phyloP scores from a whole-genome alignment of 2,329 filamentous ascomycete species.

The Eurotiales sp. region DNA sequence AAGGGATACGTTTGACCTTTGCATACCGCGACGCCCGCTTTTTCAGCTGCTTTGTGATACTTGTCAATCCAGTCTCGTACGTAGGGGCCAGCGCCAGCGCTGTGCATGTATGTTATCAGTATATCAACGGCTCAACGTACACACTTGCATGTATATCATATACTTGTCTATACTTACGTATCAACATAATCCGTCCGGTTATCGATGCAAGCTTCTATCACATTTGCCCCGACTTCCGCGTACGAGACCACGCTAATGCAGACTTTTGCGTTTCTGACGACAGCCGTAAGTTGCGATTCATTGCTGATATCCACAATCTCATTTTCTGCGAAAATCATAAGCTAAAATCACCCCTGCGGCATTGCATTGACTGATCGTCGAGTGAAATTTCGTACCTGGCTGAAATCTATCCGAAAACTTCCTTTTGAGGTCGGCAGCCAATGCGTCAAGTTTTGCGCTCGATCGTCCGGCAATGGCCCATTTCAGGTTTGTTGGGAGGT shows the following conservation, averaged over 20 bases:
- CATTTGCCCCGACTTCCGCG: slow-evolving; percentile 58
- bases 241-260: slow-evolving; percentile 63
- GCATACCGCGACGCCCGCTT: slow-evolving; percentile 58
- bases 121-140: neutral
- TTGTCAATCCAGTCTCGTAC: slow-evolving; percentile 59
- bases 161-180: slow-evolving; percentile 48
- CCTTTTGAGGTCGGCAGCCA: slow-evolving; percentile 33
- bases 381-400: slow-evolving; percentile 29
- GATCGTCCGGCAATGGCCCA: slow-evolving; percentile 88
- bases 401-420: neutral
- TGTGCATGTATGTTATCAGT: no score
- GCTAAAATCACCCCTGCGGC: no score
- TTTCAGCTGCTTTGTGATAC: slow-evolving; percentile 57
- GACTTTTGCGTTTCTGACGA: slow-evolving; percentile 55
- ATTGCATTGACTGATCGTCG: no score
- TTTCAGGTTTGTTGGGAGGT: slow-evolving; percentile 70
- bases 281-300: slow-evolving; percentile 46
- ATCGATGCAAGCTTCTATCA: slow-evolving; percentile 61
- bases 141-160: no score
- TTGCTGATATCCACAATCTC: slow-evolving; percentile 63
- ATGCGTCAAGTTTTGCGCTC: slow-evolving; percentile 63
- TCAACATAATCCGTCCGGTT: slow-evolving; percentile 66
- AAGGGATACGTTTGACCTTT: slow-evolving; percentile 26
- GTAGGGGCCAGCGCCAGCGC: slow-evolving; percentile 63
- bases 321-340: slow-evolving; percentile 51